A percentile compares a stretch with the other conserved stretches of the same genome.
Conservation (phyloP, 495 filamentous ascomycete species). For the Podospora didyma region DNA sequence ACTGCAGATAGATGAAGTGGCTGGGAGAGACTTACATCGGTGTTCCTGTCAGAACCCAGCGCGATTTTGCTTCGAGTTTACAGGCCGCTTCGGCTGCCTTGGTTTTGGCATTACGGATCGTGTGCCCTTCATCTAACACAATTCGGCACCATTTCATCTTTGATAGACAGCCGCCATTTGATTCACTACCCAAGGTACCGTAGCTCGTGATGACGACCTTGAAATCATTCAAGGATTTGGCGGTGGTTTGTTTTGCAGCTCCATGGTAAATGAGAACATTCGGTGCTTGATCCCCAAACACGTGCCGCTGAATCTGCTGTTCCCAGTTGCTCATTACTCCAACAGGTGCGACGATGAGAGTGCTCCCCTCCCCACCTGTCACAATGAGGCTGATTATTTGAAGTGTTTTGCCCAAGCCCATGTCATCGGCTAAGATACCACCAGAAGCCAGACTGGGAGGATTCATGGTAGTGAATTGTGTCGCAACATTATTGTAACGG, state of each 20-base stretch:
- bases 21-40: conserved; percentile 52
- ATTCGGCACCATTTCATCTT: conserved; percentile 74
- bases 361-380: conserved; percentile 54
- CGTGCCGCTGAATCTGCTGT: conserved; percentile 73
- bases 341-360: conserved; percentile 79
- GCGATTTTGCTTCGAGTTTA: conserved; percentile 61
- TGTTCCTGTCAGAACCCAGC: conserved; percentile 82
- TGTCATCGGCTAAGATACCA: conserved; percentile 87
- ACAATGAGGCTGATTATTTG: conserved; percentile 81
- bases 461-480: conserved; percentile 58
- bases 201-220: conserved; percentile 87
- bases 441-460: conserved; percentile 67
- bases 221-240: conserved; percentile 53
- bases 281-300: conserved; percentile 54
- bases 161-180: conserved; percentile 48
- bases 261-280: conserved; percentile 77
- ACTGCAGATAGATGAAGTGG: background rate
- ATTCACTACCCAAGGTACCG: conserved; percentile 51
- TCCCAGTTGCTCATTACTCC: conserved; percentile 93
- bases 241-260: conserved; percentile 47
- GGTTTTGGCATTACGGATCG: conserved; percentile 72
- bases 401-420: conserved; percentile 92
- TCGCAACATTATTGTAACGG: conserved; percentile 70
- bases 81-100: conserved; percentile 66
- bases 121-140: conserved; percentile 86